Base-by-base conservation (phyloP, 192 early-diverging fungal species). In the Cladochytrium replicatum region DNA sequence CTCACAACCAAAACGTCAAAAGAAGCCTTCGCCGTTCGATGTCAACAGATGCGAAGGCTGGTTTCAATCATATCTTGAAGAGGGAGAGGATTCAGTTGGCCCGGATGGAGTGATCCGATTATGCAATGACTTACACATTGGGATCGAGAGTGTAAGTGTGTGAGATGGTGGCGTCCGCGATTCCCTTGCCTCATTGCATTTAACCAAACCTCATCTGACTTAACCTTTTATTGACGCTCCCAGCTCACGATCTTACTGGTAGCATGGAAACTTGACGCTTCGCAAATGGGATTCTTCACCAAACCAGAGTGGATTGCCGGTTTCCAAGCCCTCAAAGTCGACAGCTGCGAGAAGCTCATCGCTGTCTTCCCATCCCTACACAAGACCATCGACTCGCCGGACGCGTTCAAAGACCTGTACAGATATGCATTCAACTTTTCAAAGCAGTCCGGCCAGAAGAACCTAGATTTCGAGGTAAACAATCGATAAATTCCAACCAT, bases 371-470 rank as follows among this genome's bases (percentile, higher is more conserved):
- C 28, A 13, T 28, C 43, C 4, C 44, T 61, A 15, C 32, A 47
- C 2, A 2, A 8, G 13, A 44, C 50, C 25, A n/a, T 15, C 29
- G 52, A 55, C 6, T 13, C 64, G 29, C 64, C 69, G 0, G 41
- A 57, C 7, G 46, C 67, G 9, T 75, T 77, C 42, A 72, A 68
- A 41, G 76, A 83, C 51, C 60, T 83, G 54, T 83, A 83, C 46
- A 61, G 66, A 7, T 81, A 71, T 41, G 64, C 74, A 5, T 83
- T 83, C 32, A 63, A 57, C 41, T 83, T 75, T 63, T 75, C 74
- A 24, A 83, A 83, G 41, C 68, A 72, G 46, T 64, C 59, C 6
- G 76, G 70, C 37, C 76, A 79, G 57, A 81, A 77, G 50, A 67
- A 64, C 54, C 64, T 83, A 62, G 54, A 55, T 41, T 40, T 83